These are phyloP conservation scores for Emergomyces orientalis DNA, from an alignment of 2,329 filamentous ascomycete species.

Conservation along the genomic window DNA sequence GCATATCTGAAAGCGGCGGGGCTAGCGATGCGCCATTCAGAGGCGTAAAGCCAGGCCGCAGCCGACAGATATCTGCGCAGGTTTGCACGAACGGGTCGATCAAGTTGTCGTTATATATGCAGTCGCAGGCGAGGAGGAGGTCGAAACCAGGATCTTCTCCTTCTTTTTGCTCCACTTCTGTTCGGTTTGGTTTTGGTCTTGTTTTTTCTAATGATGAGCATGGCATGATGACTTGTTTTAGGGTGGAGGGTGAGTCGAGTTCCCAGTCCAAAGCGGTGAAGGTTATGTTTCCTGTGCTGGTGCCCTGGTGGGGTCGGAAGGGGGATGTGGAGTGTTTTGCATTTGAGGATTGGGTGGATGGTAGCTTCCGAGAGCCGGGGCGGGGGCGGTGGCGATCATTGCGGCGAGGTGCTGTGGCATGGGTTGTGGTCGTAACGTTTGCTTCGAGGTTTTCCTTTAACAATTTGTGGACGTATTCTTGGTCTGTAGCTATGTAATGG, in stretches of 20 bases:
- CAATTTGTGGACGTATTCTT: conserved; percentile 69
- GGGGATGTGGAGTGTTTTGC: conserved; percentile 9
- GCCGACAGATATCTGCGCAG: conserved; percentile 62
- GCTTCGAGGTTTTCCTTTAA: conserved; percentile 64
- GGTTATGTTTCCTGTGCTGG: conserved; percentile 36
- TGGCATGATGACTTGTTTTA: conserved; percentile 30
- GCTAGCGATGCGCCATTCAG: background rate
- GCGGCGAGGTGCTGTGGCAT: background rate
- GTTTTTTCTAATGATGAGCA: background rate
- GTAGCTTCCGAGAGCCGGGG: background rate
- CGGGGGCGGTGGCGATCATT: background rate
- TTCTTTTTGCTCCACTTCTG: conserved; percentile 13
- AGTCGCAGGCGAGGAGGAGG: conserved; percentile 76
- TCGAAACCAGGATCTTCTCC: conserved; percentile 49
- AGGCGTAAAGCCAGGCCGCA: conserved; percentile 36
- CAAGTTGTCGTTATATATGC: conserved; percentile 86
- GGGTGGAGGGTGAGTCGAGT: conserved; percentile 39
- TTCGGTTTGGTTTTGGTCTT: background rate
- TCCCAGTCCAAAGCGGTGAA: conserved; percentile 78
- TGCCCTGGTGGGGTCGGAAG: background rate
- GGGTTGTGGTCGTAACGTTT: conserved; percentile 19
- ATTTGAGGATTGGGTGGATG: conserved; percentile 6
- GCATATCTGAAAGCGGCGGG: background rate
- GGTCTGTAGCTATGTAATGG: conserved; percentile 74
- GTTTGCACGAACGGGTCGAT: conserved; percentile 73